phyloP scores from a whole-genome alignment of 768 basidiomycete genomes.

The Suillus weaverae region DNA sequence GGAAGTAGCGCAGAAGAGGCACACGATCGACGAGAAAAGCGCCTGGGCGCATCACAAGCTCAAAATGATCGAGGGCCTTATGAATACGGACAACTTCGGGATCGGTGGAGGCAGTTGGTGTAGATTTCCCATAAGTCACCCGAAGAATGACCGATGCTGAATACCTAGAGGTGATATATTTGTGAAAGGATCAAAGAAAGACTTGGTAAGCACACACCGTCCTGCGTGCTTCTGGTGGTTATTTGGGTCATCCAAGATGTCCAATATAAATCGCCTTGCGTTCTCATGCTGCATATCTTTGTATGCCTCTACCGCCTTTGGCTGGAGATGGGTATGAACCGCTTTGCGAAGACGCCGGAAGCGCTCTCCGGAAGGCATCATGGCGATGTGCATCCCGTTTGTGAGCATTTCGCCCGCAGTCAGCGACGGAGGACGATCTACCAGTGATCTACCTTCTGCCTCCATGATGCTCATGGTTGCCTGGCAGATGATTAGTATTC shows the following conservation, averaged over 20 bases:
- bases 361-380: slow-evolving; percentile 38
- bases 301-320: slow-evolving; percentile 44
- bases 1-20: slow-evolving; percentile 45
- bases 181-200: slow-evolving; percentile 29
- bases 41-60: no score
- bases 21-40: slow-evolving; percentile 22
- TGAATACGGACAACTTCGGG: no score
- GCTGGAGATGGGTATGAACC: slow-evolving; percentile 51
- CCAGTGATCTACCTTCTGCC: no score
- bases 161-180: slow-evolving; percentile 5
- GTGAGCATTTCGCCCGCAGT: no score
- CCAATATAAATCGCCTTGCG: slow-evolving; percentile 9
- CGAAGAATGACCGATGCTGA: slow-evolving; percentile 11
- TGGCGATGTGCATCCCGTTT: no score
- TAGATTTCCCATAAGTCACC: slow-evolving; percentile 14
- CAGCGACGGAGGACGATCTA: no score
- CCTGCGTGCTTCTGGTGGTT: slow-evolving; percentile 26
- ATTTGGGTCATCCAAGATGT: slow-evolving; percentile 23
- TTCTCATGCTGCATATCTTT: slow-evolving; percentile 42
- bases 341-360: slow-evolving; percentile 32
- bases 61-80: no score
- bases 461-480: no score
- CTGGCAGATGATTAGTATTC: no score
- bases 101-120: slow-evolving; percentile 6
- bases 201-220: slow-evolving; percentile 30